Evolutionary conservation across 495 filamentous ascomycete genomes (phyloP).

Genomic region (Daldinia concentrica): DNA sequence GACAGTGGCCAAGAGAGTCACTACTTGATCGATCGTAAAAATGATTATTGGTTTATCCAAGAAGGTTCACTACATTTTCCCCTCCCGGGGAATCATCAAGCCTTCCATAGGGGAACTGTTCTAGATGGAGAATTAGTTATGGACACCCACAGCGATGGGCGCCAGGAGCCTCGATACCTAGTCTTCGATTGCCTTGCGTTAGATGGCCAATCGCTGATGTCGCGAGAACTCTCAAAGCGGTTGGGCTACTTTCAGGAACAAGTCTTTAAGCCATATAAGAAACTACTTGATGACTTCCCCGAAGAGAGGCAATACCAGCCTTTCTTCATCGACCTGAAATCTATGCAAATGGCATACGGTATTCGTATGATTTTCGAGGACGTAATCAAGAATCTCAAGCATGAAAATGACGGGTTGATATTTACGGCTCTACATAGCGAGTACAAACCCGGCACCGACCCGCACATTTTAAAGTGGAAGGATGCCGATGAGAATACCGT

Average conservation of each 20-base stretch:
- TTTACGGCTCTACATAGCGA: constrained; percentile 89
- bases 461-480: constrained; percentile 97
- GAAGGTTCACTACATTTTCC: constrained; percentile 86
- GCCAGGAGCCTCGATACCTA: constrained; percentile 76
- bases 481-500: constrained; percentile 90
- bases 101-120: constrained; percentile 81
- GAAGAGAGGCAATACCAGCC: constrained; percentile 73
- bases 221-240: constrained; percentile 82
- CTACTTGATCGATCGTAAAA: constrained; percentile 96
- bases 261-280: constrained; percentile 81
- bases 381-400: constrained; percentile 81
- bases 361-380: constrained; percentile 90
- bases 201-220: constrained; percentile 78
- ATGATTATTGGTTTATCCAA: constrained; percentile 83
- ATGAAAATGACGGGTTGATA: constrained; percentile 95
- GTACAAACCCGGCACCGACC: constrained; percentile 90
- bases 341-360: constrained; percentile 85
- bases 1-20: constrained; percentile 64
- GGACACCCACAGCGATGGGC: constrained; percentile 71
- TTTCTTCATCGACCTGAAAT: constrained; percentile 86
- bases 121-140: constrained; percentile 94
- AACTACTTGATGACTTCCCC: constrained; percentile 72
- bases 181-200: constrained; percentile 93
- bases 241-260: constrained; percentile 84
- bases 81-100: constrained; percentile 64